phyloP scores from a whole-genome alignment of 2,329 filamentous ascomycete species.

The Colletotrichum simmondsii region DNA sequence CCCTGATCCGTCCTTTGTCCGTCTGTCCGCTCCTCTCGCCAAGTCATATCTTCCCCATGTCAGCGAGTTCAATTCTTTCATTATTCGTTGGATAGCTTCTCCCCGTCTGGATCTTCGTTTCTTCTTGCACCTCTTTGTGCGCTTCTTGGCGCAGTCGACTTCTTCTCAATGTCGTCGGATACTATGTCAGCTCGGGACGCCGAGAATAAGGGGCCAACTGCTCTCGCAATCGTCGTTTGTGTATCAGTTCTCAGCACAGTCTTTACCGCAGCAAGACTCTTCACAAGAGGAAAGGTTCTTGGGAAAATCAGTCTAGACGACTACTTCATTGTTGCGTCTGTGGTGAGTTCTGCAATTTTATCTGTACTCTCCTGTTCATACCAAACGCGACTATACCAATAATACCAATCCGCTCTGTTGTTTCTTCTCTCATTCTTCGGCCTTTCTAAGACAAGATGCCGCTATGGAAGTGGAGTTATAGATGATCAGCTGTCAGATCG shows the following conservation, averaged over 20 bases:
- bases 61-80: not conserved
- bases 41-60: not conserved
- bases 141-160: not conserved
- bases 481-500: not conserved
- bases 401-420: too few species aligned
- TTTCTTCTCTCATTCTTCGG: too few species aligned
- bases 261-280: constrained; percentile 43
- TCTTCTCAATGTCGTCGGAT: not conserved
- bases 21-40: not conserved
- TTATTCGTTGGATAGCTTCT: not conserved
- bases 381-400: not conserved
- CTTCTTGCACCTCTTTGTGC: not conserved
- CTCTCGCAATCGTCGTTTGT: constrained; percentile 43
- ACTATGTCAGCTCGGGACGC: not conserved
- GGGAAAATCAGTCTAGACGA: constrained; percentile 46
- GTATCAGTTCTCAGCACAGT: constrained; percentile 43
- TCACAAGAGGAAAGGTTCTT: constrained; percentile 42
- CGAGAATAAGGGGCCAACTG: constrained; percentile 43
- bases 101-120: not conserved
- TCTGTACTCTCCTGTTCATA: not conserved
- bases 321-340: not conserved
- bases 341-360: not conserved
- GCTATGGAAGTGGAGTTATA: too few species aligned
- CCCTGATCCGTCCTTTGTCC: not conserved
- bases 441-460: too few species aligned